These are phyloP conservation scores for Pyrenophora teres DNA, from an alignment of 2,329 filamentous ascomycete genomes.

Conservation along the genomic window DNA sequence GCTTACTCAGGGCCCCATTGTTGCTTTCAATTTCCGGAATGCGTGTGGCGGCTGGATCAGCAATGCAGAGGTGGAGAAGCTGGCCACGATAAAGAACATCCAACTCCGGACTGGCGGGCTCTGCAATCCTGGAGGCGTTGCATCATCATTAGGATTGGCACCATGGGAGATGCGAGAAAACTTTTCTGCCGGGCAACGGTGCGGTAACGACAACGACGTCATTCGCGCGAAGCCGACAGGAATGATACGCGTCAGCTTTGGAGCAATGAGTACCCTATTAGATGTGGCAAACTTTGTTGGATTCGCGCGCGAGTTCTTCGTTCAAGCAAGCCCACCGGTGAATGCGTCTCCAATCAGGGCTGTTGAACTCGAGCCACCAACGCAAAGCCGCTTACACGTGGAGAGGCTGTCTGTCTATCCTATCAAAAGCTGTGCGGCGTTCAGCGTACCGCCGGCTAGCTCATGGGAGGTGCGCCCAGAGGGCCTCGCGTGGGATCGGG, in stretches of 20 bases:
- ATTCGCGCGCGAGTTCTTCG: slow-evolving; percentile 64
- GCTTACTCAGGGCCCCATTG: slow-evolving; percentile 68
- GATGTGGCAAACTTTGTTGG: slow-evolving; percentile 75
- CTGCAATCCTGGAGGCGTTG: slow-evolving; percentile 89
- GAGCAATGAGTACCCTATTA: slow-evolving; percentile 80
- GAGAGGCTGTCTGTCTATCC: slow-evolving; percentile 71
- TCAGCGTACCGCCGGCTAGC: slow-evolving; percentile 65
- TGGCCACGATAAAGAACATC: slow-evolving; percentile 76
- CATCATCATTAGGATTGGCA: slow-evolving; percentile 70
- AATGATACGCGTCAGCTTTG: slow-evolving; percentile 81
- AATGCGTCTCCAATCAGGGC: slow-evolving; percentile 26
- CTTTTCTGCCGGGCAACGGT: slow-evolving; percentile 82
- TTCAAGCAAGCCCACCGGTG: slow-evolving; percentile 33
- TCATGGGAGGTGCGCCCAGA: slow-evolving; percentile 80
- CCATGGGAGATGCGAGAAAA: slow-evolving; percentile 84
- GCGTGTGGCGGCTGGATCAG: slow-evolving; percentile 74
- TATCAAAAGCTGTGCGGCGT: slow-evolving; percentile 91
- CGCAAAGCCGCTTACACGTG: slow-evolving; percentile 46
- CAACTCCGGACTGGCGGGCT: slow-evolving; percentile 87
- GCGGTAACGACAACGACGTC: slow-evolving; percentile 81
- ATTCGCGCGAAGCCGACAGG: slow-evolving; percentile 86
- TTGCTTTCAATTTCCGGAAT: slow-evolving; percentile 82
- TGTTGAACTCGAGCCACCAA: slow-evolving; percentile 32
- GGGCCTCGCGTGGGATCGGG: slow-evolving; percentile 90
- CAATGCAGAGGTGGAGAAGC: slow-evolving; percentile 83